These are phyloP conservation scores for Suillus decipiens DNA, from an alignment of 768 basidiomycete genomes.

Conservation along the genomic window DNA sequence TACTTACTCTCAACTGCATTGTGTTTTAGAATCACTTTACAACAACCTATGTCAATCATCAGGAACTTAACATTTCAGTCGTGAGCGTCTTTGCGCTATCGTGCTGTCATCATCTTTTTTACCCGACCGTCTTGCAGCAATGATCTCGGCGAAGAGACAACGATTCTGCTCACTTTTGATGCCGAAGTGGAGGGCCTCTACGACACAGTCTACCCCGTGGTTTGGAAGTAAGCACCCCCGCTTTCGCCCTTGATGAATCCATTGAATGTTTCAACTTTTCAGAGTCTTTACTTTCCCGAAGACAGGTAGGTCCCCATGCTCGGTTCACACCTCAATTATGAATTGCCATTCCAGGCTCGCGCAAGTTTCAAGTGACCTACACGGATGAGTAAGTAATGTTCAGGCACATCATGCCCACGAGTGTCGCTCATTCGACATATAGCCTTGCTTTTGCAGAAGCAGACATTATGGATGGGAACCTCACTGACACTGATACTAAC, in stretches of 20 bases:
- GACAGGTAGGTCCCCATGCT: background rate
- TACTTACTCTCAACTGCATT: background rate
- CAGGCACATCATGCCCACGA: background rate
- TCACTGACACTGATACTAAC: rapidly evolving
- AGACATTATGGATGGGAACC: background rate
- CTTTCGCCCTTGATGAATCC: background rate
- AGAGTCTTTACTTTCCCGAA: background rate
- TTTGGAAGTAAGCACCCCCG: background rate
- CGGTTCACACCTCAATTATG: background rate
- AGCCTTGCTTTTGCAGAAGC: background rate
- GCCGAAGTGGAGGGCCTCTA: background rate
- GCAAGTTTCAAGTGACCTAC: background rate
- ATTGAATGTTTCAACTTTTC: background rate
- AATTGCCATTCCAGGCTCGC: background rate
- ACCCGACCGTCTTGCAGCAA: background rate
- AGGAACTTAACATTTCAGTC: slow-evolving; percentile 3
- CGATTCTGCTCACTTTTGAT: background rate
- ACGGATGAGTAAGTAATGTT: background rate
- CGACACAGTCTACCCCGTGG: background rate
- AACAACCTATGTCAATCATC: background rate
- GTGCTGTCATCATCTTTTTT: background rate
- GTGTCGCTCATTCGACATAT: background rate
- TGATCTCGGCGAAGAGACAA: background rate
- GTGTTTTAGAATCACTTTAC: background rate
- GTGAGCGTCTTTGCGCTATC: background rate